phyloP scores from a whole-genome alignment of 768 basidiomycete species.

The Lanmaoa rubissima region DNA sequence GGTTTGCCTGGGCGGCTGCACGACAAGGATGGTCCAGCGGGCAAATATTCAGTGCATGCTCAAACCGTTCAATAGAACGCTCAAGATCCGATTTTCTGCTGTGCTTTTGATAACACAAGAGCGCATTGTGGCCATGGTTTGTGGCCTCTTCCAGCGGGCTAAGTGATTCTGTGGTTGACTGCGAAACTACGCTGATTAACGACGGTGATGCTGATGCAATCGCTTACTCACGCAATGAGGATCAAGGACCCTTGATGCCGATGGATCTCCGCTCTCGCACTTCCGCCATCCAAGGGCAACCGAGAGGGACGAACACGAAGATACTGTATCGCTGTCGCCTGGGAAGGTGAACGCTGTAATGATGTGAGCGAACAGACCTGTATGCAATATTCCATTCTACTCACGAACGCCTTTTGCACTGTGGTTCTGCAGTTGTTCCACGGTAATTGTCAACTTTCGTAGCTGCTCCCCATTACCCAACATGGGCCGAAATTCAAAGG shows the following conservation, averaged over 20 bases:
- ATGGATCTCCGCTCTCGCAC: background rate
- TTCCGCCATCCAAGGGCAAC: background rate
- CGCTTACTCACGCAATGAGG: background rate
- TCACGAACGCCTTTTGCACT: background rate
- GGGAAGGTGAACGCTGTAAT: background rate
- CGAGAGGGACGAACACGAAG: background rate
- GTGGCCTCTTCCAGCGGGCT: background rate
- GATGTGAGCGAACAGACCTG: background rate
- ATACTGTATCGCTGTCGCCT: background rate
- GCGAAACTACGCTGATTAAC: background rate
- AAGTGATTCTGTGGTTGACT: background rate
- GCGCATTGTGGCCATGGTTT: background rate
- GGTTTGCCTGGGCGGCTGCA: background rate
- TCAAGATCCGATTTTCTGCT: background rate
- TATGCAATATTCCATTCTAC: background rate
- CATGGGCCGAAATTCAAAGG: background rate
- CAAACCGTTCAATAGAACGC: background rate
- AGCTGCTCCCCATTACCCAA: background rate
- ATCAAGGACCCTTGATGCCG: too few relatives aligned
- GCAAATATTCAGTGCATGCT: background rate
- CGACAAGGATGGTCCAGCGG: conserved; percentile 1
- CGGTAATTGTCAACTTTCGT: background rate
- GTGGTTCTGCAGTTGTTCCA: background rate
- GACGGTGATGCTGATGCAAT: background rate
- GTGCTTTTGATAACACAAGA: background rate